Evolutionary conservation across 441 rosid genomes (phyloP), one percentile per base, ranked within the genome.

Genomic region (Viola pubescens): DNA sequence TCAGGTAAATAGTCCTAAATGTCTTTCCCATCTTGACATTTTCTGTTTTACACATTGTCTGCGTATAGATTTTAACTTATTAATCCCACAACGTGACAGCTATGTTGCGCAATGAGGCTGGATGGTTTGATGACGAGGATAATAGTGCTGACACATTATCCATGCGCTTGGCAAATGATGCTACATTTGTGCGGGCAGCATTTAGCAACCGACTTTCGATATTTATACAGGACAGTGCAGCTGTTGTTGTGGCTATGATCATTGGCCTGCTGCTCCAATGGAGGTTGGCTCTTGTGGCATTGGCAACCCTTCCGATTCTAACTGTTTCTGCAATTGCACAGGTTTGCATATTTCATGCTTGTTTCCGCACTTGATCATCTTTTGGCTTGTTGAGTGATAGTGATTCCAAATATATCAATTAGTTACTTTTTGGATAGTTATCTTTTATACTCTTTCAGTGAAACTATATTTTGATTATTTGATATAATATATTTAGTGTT

Each of bases 81-180:
- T 54, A 37, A 37, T 69, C 60, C 51, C 52, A 58, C 66, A 60
- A 61, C 74, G 52, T 76, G 39, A 75, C 91, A 94, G 99, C 97
- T 61, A 90, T 94, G 94, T 79, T 94, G 65, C 95, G 85, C 66
- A 94, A 90, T 71, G 99, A 94, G 79, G 91, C 85, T 75, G 99
- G 95, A 69, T 90, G 99, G 99, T 94, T 88, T 72, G 99, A 94
- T 73, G 90, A 94, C 50, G 97, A 94, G 78, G 97, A 94, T 47
- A 90, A 94, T 66, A 88, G 94, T 66, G 91, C 97, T 11, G 99
- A 90, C 67, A 85, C 88, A 13, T 77, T 94, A 72, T 90, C 97
- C 44, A 90, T 90, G 97, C 95, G 95, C 62, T 78, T 94, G 82
- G 99, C 99, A 49, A 94, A 88, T 74, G 99, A 94, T 84, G 99